Evolutionary conservation across 1,284 basidiomycete genomes (phyloP).

Genomic region (Mycena sp.): DNA sequence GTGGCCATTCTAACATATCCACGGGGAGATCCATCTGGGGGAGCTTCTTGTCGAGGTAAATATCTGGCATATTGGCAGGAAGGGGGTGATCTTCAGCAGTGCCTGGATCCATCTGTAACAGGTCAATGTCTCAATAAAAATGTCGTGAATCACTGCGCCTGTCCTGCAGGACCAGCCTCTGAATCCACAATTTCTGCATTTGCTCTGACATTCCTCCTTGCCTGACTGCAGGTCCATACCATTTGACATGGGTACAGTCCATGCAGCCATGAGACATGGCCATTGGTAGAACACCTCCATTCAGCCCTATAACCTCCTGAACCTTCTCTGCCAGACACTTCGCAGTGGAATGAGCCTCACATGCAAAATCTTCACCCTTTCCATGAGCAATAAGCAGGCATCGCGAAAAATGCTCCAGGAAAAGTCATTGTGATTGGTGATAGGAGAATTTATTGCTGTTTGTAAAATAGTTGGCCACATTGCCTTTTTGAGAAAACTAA

Average conservation of each 20-base stretch:
- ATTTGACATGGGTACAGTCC: conserved; percentile 21
- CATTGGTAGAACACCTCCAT: conserved; percentile 1
- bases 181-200: not conserved
- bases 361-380: conserved; percentile 6
- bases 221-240: not conserved
- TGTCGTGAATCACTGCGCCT: too few relatives aligned
- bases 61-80: not conserved
- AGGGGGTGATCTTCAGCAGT: not conserved
- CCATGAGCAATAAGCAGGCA: conserved; percentile 25
- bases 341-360: conserved; percentile 14
- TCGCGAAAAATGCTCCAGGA: conserved; percentile 29
- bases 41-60: not conserved
- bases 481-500: too few relatives aligned
- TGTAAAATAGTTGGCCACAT: too few relatives aligned
- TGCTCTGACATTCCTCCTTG: not conserved
- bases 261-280: conserved; percentile 12
- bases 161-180: not conserved
- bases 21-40: not conserved
- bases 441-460: conserved; percentile 16
- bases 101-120: not conserved
- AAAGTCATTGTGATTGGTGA: conserved; percentile 18
- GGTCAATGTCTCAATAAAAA: too few relatives aligned
- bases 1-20: conserved; percentile 9
- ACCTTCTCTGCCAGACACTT: not conserved
- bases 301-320: not conserved